Conservation (phyloP, 768 basidiomycete species). For the Termitomyces sp. region DNA sequence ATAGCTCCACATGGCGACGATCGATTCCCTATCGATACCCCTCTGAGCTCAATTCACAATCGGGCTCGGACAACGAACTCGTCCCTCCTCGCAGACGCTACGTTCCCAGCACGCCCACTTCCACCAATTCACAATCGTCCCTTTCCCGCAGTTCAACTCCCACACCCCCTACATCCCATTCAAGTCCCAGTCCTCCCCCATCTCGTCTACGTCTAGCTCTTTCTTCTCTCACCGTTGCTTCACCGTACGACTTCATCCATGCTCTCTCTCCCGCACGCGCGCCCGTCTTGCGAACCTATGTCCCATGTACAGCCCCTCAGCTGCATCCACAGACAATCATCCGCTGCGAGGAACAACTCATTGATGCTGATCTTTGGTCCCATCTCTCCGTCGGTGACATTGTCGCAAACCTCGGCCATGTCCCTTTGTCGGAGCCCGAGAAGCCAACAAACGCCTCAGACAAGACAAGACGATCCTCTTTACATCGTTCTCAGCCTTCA, state of each 20-base stretch:
- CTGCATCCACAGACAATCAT: slow-evolving; percentile 39
- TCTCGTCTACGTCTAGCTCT: slow-evolving; percentile 6
- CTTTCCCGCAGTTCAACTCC: slow-evolving; percentile 13
- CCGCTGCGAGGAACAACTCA: slow-evolving; percentile 66
- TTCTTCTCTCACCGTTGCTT: slow-evolving; percentile 16
- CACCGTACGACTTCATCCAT: slow-evolving; percentile 59
- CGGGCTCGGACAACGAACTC: slow-evolving; percentile 9
- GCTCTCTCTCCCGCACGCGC: slow-evolving; percentile 66
- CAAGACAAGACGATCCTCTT: slow-evolving; percentile 1
- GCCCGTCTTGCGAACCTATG: slow-evolving; percentile 65
- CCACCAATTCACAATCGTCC: slow-evolving; percentile 13
- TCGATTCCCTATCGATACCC: slow-evolving; percentile 16
- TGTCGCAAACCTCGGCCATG: slow-evolving; percentile 77
- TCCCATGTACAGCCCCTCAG: slow-evolving; percentile 60
- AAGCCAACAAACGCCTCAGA: slow-evolving; percentile 17
- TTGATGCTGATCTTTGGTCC: slow-evolving; percentile 65
- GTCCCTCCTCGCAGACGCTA: slow-evolving; percentile 18
- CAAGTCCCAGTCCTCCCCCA: slow-evolving; percentile 9
- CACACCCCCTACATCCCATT: slow-evolving; percentile 8
- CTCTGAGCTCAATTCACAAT: slow-evolving; percentile 2
- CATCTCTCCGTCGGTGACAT: slow-evolving; percentile 77
- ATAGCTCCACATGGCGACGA: slow-evolving; percentile 49
- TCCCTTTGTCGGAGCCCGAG: slow-evolving; percentile 43
- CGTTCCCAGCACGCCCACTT: slow-evolving; percentile 44
- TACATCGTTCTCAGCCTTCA: slow-evolving; percentile 2